Evolutionary conservation across 805 yeast species (phyloP).

Genomic region (Tetrapisispora arboricola): DNA sequence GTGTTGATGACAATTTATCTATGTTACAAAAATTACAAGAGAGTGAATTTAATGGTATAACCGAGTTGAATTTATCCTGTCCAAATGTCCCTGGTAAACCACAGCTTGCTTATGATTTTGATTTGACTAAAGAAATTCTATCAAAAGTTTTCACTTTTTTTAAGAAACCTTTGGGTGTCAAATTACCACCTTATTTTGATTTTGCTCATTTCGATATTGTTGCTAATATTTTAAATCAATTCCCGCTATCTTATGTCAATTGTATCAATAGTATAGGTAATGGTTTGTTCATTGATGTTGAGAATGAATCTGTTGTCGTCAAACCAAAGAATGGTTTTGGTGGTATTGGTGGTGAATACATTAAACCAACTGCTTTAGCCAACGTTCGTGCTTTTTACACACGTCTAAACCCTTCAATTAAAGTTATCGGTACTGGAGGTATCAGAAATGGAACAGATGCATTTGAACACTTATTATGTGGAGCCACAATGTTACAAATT

Average conservation of each 20-base stretch:
- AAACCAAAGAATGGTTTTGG: slow-evolving; percentile 28
- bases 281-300: slow-evolving; percentile 23
- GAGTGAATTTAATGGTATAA: slow-evolving; percentile 20
- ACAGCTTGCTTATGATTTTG: slow-evolving; percentile 27
- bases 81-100: slow-evolving; percentile 30
- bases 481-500: slow-evolving; percentile 26
- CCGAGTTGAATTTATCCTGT: slow-evolving; percentile 25
- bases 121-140: slow-evolving; percentile 18
- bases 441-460: slow-evolving; percentile 25
- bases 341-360: slow-evolving; percentile 27
- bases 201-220: slow-evolving; percentile 26
- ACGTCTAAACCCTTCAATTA: slow-evolving; percentile 22
- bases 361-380: slow-evolving; percentile 27
- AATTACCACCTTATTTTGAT: slow-evolving; percentile 27
- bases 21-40: slow-evolving; percentile 19
- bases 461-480: slow-evolving; percentile 25
- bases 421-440: slow-evolving; percentile 27
- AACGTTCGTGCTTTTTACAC: slow-evolving; percentile 27
- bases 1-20: slow-evolving; percentile 20
- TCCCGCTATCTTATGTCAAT: slow-evolving; percentile 23
- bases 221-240: slow-evolving; percentile 21
- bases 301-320: slow-evolving; percentile 23
- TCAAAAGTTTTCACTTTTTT: slow-evolving; percentile 20
- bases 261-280: slow-evolving; percentile 26
- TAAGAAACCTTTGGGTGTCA: slow-evolving; percentile 25